Conservation (phyloP, 371 early-diverging fungal species). For the Choanephora cucurbitarum region DNA sequence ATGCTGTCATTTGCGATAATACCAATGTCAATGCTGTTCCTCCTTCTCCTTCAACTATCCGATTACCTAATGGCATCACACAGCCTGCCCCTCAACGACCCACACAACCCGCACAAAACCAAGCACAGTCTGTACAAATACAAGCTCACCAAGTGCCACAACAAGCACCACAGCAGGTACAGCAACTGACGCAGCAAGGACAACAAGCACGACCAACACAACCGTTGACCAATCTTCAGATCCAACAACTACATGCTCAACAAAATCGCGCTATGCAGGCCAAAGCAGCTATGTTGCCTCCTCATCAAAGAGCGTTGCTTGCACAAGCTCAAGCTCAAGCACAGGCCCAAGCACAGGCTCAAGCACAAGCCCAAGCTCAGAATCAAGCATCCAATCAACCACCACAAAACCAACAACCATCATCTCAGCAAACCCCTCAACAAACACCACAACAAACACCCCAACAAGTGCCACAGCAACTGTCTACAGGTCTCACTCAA, state of each 20-base stretch:
- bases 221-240: slow-evolving; percentile 34
- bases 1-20: slow-evolving; percentile 54
- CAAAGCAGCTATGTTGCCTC: slow-evolving; percentile 32
- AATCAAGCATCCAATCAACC: slow-evolving; percentile 10
- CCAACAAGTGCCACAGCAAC: slow-evolving; percentile 22
- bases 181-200: slow-evolving; percentile 9
- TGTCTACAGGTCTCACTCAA: slow-evolving; percentile 11
- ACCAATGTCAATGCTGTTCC: slow-evolving; percentile 52
- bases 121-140: slow-evolving; percentile 3
- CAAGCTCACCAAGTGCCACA: slow-evolving; percentile 29
- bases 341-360: slow-evolving; percentile 24
- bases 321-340: slow-evolving; percentile 27
- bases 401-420: slow-evolving; percentile 7
- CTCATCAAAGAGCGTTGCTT: slow-evolving; percentile 27
- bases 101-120: too few relatives aligned
- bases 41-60: slow-evolving; percentile 47
- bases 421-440: slow-evolving; percentile 3
- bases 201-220: slow-evolving; percentile 14
- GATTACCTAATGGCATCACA: slow-evolving; percentile 19
- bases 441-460: slow-evolving; percentile 21
- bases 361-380: slow-evolving; percentile 35
- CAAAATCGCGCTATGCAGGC: slow-evolving; percentile 38
- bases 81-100: too few relatives aligned
- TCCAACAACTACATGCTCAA: slow-evolving; percentile 44
- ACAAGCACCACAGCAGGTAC: slow-evolving; percentile 11